Conservation (phyloP, 2,329 filamentous ascomycete species). For the Colletotrichum sp. region DNA sequence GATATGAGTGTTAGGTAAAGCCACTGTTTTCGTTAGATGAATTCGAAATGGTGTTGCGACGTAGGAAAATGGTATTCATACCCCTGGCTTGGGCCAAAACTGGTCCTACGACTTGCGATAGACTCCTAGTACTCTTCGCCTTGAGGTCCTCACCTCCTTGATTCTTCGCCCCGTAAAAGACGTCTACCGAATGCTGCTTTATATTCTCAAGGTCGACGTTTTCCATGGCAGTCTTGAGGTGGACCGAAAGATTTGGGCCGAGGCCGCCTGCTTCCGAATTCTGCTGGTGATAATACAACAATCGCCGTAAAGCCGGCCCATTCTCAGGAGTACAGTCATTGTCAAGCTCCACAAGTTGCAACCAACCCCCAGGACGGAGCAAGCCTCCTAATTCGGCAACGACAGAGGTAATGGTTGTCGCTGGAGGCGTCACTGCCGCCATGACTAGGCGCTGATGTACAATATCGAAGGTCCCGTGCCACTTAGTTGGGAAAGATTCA, state of each 20-base stretch:
- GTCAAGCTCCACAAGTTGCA: neutral
- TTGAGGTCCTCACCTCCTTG: neutral
- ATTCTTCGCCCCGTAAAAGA: neutral
- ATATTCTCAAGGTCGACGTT: neutral
- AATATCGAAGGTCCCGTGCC: neutral
- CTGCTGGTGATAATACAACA: neutral
- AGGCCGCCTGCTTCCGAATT: neutral
- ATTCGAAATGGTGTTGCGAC: neutral
- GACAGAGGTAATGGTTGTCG: neutral
- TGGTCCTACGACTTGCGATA: neutral
- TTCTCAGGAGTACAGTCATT: neutral
- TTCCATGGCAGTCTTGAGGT: neutral
- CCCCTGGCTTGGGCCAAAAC: neutral
- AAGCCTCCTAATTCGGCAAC: neutral
- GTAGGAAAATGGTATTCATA: neutral
- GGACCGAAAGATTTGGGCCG: neutral
- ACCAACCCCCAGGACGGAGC: conserved; percentile 3
- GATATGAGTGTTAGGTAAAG: neutral
- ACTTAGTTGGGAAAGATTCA: neutral
- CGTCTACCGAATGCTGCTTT: neutral
- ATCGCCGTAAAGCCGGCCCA: neutral
- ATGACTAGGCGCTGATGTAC: conserved; percentile 6
- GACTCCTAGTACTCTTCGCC: neutral
- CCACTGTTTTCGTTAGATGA: neutral
- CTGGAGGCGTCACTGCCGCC: neutral